These are phyloP conservation scores for Vicia sativa DNA, from an alignment of 306 rosid genomes.

Conservation along the genomic window DNA sequence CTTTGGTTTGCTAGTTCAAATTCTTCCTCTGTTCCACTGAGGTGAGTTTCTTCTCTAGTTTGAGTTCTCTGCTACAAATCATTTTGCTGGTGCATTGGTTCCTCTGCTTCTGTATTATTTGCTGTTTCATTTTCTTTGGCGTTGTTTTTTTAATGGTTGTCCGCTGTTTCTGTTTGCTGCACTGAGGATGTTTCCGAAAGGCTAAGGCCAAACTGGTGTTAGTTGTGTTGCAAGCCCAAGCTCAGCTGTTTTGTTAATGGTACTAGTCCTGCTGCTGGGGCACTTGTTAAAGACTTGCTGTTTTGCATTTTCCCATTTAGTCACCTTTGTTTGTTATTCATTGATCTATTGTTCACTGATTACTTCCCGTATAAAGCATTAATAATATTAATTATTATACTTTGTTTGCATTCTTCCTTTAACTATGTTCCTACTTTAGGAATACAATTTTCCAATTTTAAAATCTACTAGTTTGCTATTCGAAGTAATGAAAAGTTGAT, in stretches of 20 bases:
- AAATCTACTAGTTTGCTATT: not conserved
- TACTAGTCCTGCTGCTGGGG: not conserved
- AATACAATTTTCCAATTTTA: not conserved
- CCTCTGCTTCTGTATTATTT: not conserved
- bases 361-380: too few species aligned
- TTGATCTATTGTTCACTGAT: not conserved
- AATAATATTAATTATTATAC: too few species aligned
- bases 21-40: not conserved
- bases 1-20: not conserved
- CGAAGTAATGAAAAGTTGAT: not conserved
- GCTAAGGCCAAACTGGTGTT: not conserved
- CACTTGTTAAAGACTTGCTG: not conserved
- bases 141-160: not conserved
- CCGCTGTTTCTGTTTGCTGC: slow-evolving; percentile 11
- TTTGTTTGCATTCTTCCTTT: not conserved
- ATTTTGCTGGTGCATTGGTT: not conserved
- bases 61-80: slow-evolving; percentile 1
- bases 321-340: not conserved
- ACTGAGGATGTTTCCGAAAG: not conserved
- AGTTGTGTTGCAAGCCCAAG: not conserved
- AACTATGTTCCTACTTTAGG: not conserved
- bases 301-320: not conserved
- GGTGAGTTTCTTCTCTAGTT: not conserved
- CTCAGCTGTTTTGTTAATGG: slow-evolving; percentile 3
- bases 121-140: not conserved